phyloP scores from a whole-genome alignment of 176 grass and related monocot species.

The Aegilops umbellulata region DNA sequence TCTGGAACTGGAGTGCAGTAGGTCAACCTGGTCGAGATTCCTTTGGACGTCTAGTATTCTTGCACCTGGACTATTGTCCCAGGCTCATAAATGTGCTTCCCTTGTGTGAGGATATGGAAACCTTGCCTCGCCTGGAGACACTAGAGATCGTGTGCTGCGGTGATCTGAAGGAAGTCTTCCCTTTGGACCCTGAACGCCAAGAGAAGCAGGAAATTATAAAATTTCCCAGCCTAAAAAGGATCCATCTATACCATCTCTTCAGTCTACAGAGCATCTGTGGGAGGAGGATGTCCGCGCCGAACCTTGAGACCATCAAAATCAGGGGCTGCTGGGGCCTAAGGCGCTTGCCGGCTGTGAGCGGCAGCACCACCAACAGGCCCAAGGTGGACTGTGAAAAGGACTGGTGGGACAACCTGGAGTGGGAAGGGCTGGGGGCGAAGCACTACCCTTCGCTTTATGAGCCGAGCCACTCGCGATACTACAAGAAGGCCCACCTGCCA shows the following conservation, averaged over 20 bases:
- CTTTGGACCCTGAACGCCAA: no score
- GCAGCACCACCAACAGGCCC: not conserved
- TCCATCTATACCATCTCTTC: no score
- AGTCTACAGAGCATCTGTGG: no score
- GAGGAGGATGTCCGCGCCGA: no score
- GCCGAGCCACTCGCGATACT: not conserved
- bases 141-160: no score
- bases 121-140: no score
- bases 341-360: not conserved
- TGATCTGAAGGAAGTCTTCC: no score
- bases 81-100: no score
- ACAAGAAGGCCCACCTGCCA: not conserved
- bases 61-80: not conserved
- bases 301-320: not conserved
- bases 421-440: not conserved
- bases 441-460: not conserved
- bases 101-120: no score
- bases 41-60: not conserved
- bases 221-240: no score
- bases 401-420: not conserved
- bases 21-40: accelerated
- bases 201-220: no score
- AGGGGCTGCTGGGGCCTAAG: not conserved
- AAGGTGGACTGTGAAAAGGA: not conserved
- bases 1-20: no score